Percentiles rank a stretch among this genome's conserved stretches.
phyloP scores from a whole-genome alignment of 1,139 yeast species.

The Maudiozyma humilis region DNA sequence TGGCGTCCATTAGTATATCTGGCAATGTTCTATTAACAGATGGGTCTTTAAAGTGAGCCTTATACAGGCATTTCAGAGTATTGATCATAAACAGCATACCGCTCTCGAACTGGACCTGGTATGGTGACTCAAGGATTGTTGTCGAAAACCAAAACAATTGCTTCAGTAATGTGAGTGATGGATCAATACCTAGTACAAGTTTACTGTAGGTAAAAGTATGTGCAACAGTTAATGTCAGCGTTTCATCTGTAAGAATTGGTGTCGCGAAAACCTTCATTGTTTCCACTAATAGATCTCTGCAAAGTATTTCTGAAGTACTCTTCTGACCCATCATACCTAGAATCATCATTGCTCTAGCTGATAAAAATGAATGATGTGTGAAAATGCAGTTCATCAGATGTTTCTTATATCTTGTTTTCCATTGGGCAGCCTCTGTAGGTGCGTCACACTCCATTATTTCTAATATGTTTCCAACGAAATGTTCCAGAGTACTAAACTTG shows the following conservation, averaged over 20 bases:
- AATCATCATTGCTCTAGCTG: constrained; percentile 62
- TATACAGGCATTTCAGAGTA: constrained; percentile 26
- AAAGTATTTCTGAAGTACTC: constrained; percentile 56
- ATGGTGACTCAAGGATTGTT: constrained; percentile 35
- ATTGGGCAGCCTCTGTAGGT: constrained; percentile 41
- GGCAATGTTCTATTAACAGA: constrained; percentile 9
- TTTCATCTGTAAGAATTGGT: constrained; percentile 30
- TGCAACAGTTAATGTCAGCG: constrained; percentile 31
- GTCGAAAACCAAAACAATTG: constrained; percentile 59
- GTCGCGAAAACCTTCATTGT: constrained; percentile 35
- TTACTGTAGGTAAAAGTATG: constrained; percentile 46
- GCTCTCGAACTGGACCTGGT: constrained; percentile 46
- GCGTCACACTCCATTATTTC: constrained; percentile 50
- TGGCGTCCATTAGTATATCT: constrained; percentile 22
- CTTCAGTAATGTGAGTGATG: constrained; percentile 46
- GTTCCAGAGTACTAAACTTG: constrained; percentile 50
- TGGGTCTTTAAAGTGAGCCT: constrained; percentile 20
- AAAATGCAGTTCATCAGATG: constrained; percentile 60
- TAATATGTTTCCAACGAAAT: constrained; percentile 55
- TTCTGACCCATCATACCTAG: constrained; percentile 60
- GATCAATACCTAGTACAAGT: constrained; percentile 53
- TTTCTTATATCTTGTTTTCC: constrained; percentile 67
- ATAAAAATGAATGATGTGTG: constrained; percentile 52
- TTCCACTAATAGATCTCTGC: constrained; percentile 31
- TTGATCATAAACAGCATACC: constrained; percentile 39